Conservation (phyloP, 768 basidiomycete species). For the Leccinum uliginosum region DNA sequence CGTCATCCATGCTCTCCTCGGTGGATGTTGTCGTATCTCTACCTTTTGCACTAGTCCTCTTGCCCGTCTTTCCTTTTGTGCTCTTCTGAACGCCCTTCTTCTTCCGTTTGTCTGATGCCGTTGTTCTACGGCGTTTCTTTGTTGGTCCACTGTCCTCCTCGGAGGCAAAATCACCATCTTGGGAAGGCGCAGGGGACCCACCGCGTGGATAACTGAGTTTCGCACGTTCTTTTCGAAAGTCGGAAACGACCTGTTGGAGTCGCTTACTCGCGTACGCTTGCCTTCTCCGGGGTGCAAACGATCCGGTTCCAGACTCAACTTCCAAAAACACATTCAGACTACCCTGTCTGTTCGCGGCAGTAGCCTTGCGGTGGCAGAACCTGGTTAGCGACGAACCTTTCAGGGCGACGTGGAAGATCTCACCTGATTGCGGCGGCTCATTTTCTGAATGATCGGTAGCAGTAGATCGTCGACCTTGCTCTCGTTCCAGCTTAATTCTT, state of each 20-base stretch:
- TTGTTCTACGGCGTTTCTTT: conserved; percentile 31
- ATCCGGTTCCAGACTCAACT: conserved; percentile 59
- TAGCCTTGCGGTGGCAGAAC: conserved; percentile 38
- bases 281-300: conserved; percentile 71
- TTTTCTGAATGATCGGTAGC: conserved; percentile 87
- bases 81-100: background rate
- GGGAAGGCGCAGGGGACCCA: conserved; percentile 16
- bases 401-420: conserved; percentile 9
- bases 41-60: background rate
- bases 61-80: background rate
- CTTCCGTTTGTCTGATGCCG: conserved; percentile 12
- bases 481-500: conserved; percentile 80
- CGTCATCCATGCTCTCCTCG: conserved; percentile 20
- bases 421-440: conserved; percentile 78
- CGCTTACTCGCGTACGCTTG: conserved; percentile 85
- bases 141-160: conserved; percentile 25
- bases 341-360: conserved; percentile 70
- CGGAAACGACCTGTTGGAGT: conserved; percentile 79
- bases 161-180: conserved; percentile 25
- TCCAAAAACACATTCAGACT: conserved; percentile 76
- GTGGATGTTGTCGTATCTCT: conserved; percentile 1
- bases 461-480: conserved; percentile 85
- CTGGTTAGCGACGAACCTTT: background rate
- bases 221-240: conserved; percentile 56
- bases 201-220: conserved; percentile 13